These are phyloP conservation scores for Xylariales sp. DNA, from an alignment of 2,329 filamentous ascomycete genomes.

Conservation along the genomic window DNA sequence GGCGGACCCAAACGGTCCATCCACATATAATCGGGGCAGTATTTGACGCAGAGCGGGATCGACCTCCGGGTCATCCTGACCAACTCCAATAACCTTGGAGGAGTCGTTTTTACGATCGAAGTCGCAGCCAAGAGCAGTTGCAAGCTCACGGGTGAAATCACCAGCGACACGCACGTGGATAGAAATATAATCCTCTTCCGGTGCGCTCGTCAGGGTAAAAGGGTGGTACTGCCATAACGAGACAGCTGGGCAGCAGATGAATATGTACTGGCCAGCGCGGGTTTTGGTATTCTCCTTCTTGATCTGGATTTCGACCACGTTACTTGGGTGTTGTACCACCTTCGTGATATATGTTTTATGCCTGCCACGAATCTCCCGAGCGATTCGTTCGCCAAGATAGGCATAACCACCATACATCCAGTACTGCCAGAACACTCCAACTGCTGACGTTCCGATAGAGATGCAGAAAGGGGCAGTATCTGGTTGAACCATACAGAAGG, in stretches of 20 bases:
- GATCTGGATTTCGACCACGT: conserved; percentile 87
- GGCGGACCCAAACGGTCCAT: conserved; percentile 80
- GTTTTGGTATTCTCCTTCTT: conserved; percentile 86
- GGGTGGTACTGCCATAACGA: conserved; percentile 88
- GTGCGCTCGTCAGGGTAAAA: conserved; percentile 80
- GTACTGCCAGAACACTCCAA: conserved; percentile 85
- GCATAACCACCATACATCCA: conserved; percentile 82
- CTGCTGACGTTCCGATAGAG: conserved; percentile 58
- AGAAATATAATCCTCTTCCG: conserved; percentile 86
- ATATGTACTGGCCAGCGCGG: conserved; percentile 80
- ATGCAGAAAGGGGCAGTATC: conserved; percentile 76
- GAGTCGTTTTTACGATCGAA: conserved; percentile 54
- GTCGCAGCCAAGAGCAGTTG: conserved; percentile 70
- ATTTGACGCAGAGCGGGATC: conserved; percentile 69
- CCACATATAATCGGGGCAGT: conserved; percentile 75
- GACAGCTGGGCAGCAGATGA: conserved; percentile 80
- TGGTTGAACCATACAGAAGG: conserved; percentile 87
- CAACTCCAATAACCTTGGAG: conserved; percentile 68
- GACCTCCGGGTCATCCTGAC: conserved; percentile 53
- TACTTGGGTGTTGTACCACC: conserved; percentile 84
- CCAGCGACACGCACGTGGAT: conserved; percentile 81
- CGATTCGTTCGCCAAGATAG: conserved; percentile 75
- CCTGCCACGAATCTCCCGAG: conserved; percentile 72
- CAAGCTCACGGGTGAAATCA: conserved; percentile 71
- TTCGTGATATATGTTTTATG: conserved; percentile 86